Base-by-base conservation (phyloP, 2,329 filamentous ascomycete genomes). In the Cytospora chrysosperma region DNA sequence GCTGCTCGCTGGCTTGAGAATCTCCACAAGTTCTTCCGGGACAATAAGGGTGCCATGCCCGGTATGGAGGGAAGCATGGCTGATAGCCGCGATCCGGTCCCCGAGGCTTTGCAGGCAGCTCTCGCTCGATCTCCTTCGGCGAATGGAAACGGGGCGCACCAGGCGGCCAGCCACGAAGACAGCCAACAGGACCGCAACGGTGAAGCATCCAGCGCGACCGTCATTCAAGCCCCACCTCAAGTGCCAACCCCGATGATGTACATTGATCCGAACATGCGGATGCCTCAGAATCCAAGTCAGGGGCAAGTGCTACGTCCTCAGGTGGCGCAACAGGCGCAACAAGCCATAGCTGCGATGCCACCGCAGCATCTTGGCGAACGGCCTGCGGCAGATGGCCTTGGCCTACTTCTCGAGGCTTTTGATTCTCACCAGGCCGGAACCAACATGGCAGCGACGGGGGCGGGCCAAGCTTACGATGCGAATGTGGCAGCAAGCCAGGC, bases 1-100 rank as follows among this genome's bases (percentile, higher is more conserved):
- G 81, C 82, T 1, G 74, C 75, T n/a, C 77, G 81, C 8, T 85
- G 82, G 82, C 76, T 80, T n/a, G 79, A 80, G 8, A 77, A 79
- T 0, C 71, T 85, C 3, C 78, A 81, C 56, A 78, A 76, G 50
- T 82, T 82, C 70, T 78, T 76, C 52, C 75, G 75, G 28, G 77
- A 81, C 62, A 76, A 79, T 8, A 78, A 77, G 59, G 75, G 75
- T 17, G 70, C 74, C 32, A 71, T 75, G 3, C 71, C 76, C 7
- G 75, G 72, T 19, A 72, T 76, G 17, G 78, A 83, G 63, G 78
- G 77, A 13, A 79, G 80, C 56, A 83, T 84, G 82, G 79, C 80
- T 9, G 81, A 84, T 56, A 79, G 81, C 61, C 71, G 62, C 61
- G 70, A 72, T 27, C 70, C 68, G 7, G 69, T 72, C 26, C 71